phyloP scores from a whole-genome alignment of 2,329 filamentous ascomycete species.

The Neoscytalidium dimidiatum region DNA sequence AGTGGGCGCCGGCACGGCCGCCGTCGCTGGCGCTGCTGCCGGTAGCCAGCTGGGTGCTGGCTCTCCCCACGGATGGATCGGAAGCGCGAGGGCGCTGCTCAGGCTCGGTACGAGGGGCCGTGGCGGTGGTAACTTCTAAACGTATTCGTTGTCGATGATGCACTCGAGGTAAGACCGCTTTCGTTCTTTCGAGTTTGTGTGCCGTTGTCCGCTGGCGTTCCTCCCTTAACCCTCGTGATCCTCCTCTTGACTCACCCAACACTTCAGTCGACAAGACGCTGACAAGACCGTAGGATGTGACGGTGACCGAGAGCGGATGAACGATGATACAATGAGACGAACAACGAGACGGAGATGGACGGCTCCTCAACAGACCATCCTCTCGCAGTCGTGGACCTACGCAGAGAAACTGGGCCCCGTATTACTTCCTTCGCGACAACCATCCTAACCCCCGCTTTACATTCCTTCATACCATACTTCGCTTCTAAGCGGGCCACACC shows the following conservation, averaged over 20 bases:
- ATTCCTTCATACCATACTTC: background rate
- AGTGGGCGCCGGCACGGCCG: conserved; percentile 4
- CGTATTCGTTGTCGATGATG: background rate
- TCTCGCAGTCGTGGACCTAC: conserved; percentile 14
- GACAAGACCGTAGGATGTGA: background rate
- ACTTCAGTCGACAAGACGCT: background rate
- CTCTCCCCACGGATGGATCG: conserved; percentile 8
- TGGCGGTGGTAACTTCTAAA: conserved; percentile 14
- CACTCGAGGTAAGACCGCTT: background rate
- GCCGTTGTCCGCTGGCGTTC: background rate
- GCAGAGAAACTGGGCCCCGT: conserved; percentile 1
- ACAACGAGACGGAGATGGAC: conserved; percentile 11
- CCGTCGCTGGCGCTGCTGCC: background rate
- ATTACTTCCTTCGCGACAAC: conserved; percentile 13
- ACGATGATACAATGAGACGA: background rate
- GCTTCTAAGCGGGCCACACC: background rate
- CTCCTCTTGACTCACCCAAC: background rate
- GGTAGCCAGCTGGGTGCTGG: background rate
- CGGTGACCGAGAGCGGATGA: background rate
- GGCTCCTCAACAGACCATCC: background rate
- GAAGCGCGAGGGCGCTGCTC: conserved; percentile 11
- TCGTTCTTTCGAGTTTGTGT: background rate
- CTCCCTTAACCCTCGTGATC: background rate
- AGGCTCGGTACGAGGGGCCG: conserved; percentile 17
- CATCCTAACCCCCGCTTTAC: background rate